Evolutionary conservation across 1,284 basidiomycete species (phyloP).

Genomic region (Testicularia cyperi): DNA sequence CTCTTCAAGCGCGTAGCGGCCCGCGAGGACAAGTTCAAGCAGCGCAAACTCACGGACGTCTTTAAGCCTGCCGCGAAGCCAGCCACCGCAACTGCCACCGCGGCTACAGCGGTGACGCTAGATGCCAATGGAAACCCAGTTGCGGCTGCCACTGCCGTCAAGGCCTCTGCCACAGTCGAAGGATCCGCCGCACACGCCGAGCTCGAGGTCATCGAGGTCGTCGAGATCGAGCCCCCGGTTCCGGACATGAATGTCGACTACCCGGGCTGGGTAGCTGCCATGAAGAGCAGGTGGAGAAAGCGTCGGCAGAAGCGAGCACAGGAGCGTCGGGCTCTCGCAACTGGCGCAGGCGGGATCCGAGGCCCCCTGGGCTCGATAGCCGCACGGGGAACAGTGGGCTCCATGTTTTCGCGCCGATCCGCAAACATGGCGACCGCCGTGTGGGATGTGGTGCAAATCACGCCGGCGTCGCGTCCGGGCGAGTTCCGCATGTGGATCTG

Average conservation of each 20-base stretch:
- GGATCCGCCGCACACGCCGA: slow-evolving; percentile 5
- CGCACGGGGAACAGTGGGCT: slow-evolving; percentile 60
- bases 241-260: slow-evolving; percentile 66
- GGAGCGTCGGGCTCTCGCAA: slow-evolving; percentile 61
- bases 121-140: slow-evolving; percentile 26
- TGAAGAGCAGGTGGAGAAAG: slow-evolving; percentile 78
- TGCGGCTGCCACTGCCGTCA: neutral
- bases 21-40: slow-evolving; percentile 92
- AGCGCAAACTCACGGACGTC: slow-evolving; percentile 95
- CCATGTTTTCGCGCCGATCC: slow-evolving; percentile 76
- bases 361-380: too few species aligned
- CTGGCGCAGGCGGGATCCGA: slow-evolving; percentile 1
- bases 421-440: slow-evolving; percentile 69
- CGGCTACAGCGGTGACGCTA: too few species aligned
- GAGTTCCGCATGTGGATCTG: slow-evolving; percentile 88
- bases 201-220: slow-evolving; percentile 15
- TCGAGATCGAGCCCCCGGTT: slow-evolving; percentile 24
- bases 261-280: slow-evolving; percentile 75
- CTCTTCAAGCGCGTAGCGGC: slow-evolving; percentile 85
- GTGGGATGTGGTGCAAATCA: slow-evolving; percentile 94
- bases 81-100: slow-evolving; percentile 6
- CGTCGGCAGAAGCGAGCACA: slow-evolving; percentile 60
- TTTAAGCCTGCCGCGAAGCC: slow-evolving; percentile 66
- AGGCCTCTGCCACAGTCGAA: slow-evolving; percentile 6
- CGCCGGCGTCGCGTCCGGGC: slow-evolving; percentile 74